Percentiles rank a stretch among this genome's conserved stretches.
phyloP scores from a whole-genome alignment of 2,329 filamentous ascomycete species.

The Apiospora hydei region DNA sequence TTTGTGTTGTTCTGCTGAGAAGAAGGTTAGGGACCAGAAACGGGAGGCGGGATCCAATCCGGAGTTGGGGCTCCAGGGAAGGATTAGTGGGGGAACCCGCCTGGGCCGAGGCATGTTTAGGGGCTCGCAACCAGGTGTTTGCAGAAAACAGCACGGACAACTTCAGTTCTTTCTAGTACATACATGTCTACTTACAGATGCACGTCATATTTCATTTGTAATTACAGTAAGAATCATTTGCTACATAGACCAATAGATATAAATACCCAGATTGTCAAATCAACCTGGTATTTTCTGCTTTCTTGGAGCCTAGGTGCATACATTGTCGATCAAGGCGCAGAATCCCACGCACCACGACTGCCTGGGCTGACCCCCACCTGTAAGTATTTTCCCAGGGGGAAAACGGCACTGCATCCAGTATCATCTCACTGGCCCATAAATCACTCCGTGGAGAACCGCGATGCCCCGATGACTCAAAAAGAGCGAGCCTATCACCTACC shows the following conservation, averaged over 20 bases:
- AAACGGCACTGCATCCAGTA: background rate
- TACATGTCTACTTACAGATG: background rate
- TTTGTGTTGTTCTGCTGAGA: background rate
- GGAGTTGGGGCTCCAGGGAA: background rate
- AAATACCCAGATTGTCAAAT: background rate
- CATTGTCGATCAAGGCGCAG: too few species aligned
- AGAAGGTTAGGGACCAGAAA: background rate
- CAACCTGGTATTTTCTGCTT: background rate
- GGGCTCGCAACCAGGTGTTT: background rate
- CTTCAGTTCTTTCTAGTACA: background rate
- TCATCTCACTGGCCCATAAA: background rate
- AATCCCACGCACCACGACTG: background rate
- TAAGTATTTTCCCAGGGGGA: background rate
- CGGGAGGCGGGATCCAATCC: background rate
- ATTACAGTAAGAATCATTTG: background rate
- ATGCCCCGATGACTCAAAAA: background rate
- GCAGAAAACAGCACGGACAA: background rate
- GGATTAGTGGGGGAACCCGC: background rate
- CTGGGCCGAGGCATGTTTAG: conserved; percentile 1
- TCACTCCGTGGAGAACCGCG: background rate
- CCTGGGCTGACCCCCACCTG: background rate
- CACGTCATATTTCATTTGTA: background rate
- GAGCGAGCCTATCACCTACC: background rate
- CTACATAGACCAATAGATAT: background rate
- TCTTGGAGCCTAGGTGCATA: background rate